These are phyloP conservation scores for Blastobotrys persicus DNA, from an alignment of 1,139 yeast species.

Conservation along the genomic window DNA sequence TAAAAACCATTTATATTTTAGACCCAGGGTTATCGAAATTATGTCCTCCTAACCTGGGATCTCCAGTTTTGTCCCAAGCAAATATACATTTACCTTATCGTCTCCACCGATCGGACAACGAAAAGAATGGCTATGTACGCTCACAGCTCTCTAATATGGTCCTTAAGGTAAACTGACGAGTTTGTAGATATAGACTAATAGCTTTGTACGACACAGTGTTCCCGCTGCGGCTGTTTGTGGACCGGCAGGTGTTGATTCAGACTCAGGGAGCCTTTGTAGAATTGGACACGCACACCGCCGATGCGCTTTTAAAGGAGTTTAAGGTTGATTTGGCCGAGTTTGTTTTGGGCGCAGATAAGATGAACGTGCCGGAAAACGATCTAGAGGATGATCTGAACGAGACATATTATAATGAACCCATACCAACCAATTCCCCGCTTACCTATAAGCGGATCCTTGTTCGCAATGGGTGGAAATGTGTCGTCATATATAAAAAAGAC, in stretches of 20 bases:
- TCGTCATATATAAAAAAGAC: neutral
- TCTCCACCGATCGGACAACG: too few species aligned
- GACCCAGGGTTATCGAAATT: too few species aligned
- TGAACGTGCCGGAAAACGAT: neutral
- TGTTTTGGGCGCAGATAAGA: neutral
- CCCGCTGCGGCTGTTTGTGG: constrained; percentile 6
- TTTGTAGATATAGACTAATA: neutral
- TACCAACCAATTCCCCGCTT: neutral
- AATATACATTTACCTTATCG: neutral
- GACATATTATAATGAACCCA: constrained; percentile 5
- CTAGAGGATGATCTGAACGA: constrained; percentile 6
- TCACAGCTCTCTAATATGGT: too few species aligned
- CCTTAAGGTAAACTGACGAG: too few species aligned
- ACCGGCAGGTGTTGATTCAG: constrained; percentile 5
- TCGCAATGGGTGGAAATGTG: constrained; percentile 3
- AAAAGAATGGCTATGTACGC: too few species aligned
- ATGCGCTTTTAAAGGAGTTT: neutral
- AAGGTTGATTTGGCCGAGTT: constrained; percentile 2
- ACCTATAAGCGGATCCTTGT: neutral
- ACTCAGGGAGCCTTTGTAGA: neutral
- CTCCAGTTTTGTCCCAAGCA: neutral
- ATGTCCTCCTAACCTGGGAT: neutral
- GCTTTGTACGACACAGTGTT: constrained; percentile 1
- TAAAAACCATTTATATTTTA: too few species aligned
- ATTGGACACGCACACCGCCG: neutral